Base-by-base conservation (phyloP, 805 yeast genomes). In the Candida boleticola region DNA sequence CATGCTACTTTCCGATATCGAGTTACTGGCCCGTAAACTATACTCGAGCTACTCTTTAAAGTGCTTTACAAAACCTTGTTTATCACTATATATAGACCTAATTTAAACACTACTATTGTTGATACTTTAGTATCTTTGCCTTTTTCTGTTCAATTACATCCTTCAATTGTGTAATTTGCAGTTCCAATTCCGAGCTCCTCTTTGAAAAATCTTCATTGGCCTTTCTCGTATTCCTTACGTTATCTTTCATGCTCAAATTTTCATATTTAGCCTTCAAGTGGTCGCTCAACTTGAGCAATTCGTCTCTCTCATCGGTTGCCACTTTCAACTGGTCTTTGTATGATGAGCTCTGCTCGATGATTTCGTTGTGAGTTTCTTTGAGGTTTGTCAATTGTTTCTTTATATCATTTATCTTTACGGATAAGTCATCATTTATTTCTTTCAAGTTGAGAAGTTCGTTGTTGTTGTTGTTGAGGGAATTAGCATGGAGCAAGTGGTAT, bases 151-250 rank as follows among this genome's bases (percentile, higher is more conserved):
- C 65, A 14, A 67, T 54, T 5, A 44, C 34, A 40, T 44, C 47
- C 49, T 52, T 55, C 29, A 66, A 40, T 19, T 41, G 54, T 6
- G 43, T 55, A 14, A 70, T 60, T 42, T 64, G 73, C n/a, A 39
- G 49, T 49, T 65, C 67, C 23, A 70, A 53, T 30, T 65, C 69
- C 4, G 47, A 20, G 39, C 64, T 66, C 35, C 64, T 55, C 35
- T 51, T 52, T 9, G 60, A 53, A 43, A 70, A 68, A 23, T 68
- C 75, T 45, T 59, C 46, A 46, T 70, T 70, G 29, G 75, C 75
- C 42, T 65, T 58, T 36, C 60, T 64, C 1, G 71, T 64, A 41
- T 66, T 66, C 29, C 54, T 57, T 30, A 66, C 54, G 42, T 66
- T 66, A 42, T 62, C 67, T 34, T 63, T 63, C 71, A 66, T 63